Conservation (phyloP, 2,329 filamentous ascomycete species). For the Aureobasidium leucospermi region DNA sequence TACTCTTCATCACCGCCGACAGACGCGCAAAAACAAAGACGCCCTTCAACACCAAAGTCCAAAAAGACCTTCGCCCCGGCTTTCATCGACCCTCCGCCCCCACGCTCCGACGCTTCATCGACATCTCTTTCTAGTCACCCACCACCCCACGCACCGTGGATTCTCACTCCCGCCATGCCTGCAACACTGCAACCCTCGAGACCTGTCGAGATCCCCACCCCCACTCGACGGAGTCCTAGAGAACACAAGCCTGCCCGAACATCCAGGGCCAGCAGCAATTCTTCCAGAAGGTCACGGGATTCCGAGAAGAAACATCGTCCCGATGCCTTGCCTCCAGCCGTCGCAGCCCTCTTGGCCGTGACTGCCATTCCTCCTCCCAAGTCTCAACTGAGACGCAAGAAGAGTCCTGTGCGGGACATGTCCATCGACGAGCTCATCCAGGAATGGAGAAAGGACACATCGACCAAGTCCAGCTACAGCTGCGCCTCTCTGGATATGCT, state of each 20-base stretch:
- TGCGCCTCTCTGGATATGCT: conserved; percentile 44
- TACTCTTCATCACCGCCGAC: conserved; percentile 31
- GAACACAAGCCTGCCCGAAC: conserved; percentile 26
- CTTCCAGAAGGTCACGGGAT: conserved; percentile 18
- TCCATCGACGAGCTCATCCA: conserved; percentile 53
- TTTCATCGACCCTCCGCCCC: background rate
- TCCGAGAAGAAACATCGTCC: conserved; percentile 28
- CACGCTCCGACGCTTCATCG: background rate
- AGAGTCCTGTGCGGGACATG: conserved; percentile 33
- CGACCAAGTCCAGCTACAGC: conserved; percentile 23
- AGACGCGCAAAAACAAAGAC: background rate
- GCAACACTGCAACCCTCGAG: conserved; percentile 25
- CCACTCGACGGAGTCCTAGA: conserved; percentile 22
- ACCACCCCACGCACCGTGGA: conserved; percentile 4
- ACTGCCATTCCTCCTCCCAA: conserved; percentile 51
- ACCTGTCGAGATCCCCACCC: conserved; percentile 36
- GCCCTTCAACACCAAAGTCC: background rate
- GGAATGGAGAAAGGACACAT: conserved; percentile 44
- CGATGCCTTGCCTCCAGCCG: conserved; percentile 45
- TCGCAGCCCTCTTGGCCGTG: conserved; percentile 51
- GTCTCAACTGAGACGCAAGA: conserved; percentile 33
- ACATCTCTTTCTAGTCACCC: background rate
- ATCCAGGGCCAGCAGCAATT: conserved; percentile 26
- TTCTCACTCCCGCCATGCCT: conserved; percentile 5
- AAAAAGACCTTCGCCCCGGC: background rate